Percentiles rank a stretch among this genome's conserved stretches.
Evolutionary conservation across 345 rosid species (phyloP).

Genomic region (Garcia nutans): DNA sequence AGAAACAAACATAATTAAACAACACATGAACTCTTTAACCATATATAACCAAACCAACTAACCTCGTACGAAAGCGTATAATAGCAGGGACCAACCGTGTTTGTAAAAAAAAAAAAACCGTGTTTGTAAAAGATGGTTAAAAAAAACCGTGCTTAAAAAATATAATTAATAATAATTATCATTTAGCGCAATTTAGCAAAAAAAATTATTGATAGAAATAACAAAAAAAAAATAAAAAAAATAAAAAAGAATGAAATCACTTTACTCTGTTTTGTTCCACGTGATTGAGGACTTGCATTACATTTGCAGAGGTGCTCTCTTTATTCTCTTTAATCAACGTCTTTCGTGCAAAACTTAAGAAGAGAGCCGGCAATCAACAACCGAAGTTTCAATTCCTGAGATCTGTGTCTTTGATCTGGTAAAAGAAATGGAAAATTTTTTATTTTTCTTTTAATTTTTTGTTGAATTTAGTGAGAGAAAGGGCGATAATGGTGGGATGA

Average conservation of each 20-base stretch:
- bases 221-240: neutral
- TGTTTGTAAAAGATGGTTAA: no score
- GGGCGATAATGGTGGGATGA: slow-evolving; percentile 29
- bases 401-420: slow-evolving; percentile 1
- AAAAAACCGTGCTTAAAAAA: no score
- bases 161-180: no score
- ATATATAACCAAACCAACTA: no score
- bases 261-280: neutral
- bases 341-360: neutral
- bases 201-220: neutral
- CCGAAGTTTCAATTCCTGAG: neutral
- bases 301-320: neutral
- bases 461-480: neutral
- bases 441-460: neutral
- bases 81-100: no score
- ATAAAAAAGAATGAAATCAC: neutral
- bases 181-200: neutral
- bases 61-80: no score
- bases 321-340: neutral
- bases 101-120: no score
- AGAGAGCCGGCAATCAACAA: neutral
- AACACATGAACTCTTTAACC: no score
- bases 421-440: neutral
- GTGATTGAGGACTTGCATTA: neutral
- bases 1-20: no score